Evolutionary conservation across 129 eudicot species (phyloP).

Genomic region (Helichrysum umbraculigerum): DNA sequence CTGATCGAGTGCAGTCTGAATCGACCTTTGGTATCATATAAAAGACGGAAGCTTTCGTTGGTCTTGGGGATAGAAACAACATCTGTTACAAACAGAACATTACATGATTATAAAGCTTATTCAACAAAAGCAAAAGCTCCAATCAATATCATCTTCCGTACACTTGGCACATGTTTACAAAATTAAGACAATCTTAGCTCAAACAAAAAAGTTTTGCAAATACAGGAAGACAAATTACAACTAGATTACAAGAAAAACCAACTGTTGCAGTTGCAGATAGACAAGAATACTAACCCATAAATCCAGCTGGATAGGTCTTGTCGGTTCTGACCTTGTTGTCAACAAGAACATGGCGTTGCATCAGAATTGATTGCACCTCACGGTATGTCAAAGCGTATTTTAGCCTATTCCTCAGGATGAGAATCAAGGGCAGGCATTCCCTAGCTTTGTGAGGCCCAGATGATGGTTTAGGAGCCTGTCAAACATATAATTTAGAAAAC

Average conservation of each 20-base stretch:
- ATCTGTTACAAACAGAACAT: constrained; percentile 27
- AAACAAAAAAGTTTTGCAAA: too few relatives aligned
- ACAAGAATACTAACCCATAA: constrained; percentile 44
- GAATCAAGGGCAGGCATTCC: constrained; percentile 59
- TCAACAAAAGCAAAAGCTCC: too few relatives aligned
- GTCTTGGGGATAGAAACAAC: constrained; percentile 66
- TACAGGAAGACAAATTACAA: background rate
- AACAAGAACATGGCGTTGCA: constrained; percentile 62
- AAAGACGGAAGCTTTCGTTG: constrained; percentile 58
- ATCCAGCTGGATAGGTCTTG: constrained; percentile 65
- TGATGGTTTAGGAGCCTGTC: constrained; percentile 64
- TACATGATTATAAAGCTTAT: background rate
- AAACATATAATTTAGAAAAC: background rate
- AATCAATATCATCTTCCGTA: too few relatives aligned
- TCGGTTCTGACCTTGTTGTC: constrained; percentile 65
- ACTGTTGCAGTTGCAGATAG: background rate
- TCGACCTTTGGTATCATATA: constrained; percentile 60
- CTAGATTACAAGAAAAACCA: background rate
- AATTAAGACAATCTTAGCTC: background rate
- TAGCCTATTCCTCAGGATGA: constrained; percentile 50
- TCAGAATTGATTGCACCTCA: constrained; percentile 54
- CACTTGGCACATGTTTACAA: too few relatives aligned
- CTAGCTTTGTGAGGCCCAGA: constrained; percentile 65
- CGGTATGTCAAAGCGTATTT: constrained; percentile 61
- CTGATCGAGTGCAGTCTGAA: constrained; percentile 58